Conservation (phyloP, 2,329 filamentous ascomycete species). For the Scytalidium sp. region DNA sequence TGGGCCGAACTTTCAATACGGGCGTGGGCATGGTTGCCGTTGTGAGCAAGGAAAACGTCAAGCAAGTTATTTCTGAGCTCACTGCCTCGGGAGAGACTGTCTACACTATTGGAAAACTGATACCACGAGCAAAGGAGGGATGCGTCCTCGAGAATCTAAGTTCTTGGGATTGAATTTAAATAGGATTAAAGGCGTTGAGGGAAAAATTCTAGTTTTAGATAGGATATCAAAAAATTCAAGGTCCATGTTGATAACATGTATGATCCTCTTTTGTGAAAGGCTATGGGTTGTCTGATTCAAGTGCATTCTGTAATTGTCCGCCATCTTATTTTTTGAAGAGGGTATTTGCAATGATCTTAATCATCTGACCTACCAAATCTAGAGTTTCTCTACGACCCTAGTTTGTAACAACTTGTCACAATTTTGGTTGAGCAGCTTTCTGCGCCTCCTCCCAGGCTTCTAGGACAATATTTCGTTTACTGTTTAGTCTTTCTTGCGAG, state of each 20-base stretch:
- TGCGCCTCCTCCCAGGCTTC: neutral
- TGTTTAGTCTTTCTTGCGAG: constrained; percentile 15
- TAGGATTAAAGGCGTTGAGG: neutral
- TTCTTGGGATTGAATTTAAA: constrained; percentile 24
- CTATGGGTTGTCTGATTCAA: too few relatives aligned
- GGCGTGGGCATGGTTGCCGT: constrained; percentile 93
- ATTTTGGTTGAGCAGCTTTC: too few relatives aligned
- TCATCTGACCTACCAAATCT: too few relatives aligned
- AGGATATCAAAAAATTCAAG: too few relatives aligned
- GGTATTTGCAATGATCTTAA: too few relatives aligned
- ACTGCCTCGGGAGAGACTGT: constrained; percentile 72
- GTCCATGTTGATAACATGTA: too few relatives aligned
- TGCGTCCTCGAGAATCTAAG: constrained; percentile 60
- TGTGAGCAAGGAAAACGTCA: constrained; percentile 63
- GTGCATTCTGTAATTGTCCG: too few relatives aligned
- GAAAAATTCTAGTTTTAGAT: too few relatives aligned
- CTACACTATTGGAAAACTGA: constrained; percentile 70
- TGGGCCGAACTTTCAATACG: constrained; percentile 92
- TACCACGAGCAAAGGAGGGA: constrained; percentile 53
- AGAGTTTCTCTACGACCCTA: too few relatives aligned
- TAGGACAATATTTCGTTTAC: constrained; percentile 2
- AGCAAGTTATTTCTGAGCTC: constrained; percentile 57
- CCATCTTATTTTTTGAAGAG: too few relatives aligned
- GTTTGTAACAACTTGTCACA: too few relatives aligned
- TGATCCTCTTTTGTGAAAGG: too few relatives aligned